Base-by-base conservation (phyloP, 352 stramenopile genomes). In the Phytophthora vignae region DNA sequence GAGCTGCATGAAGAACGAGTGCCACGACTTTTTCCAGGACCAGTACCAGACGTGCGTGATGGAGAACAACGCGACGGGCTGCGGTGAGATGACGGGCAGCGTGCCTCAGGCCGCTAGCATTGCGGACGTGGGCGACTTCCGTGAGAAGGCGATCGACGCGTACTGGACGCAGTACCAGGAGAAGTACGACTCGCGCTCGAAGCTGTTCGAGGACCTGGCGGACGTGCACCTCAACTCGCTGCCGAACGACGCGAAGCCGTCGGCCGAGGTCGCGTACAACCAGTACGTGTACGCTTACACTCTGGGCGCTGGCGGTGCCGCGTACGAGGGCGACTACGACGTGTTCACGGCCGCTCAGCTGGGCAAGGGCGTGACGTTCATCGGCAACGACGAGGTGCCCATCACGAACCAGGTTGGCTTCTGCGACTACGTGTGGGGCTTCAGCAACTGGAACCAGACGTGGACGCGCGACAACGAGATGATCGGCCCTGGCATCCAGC, bases 401-500 rank as follows among this genome's bases (percentile, higher is more conserved):
- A 46, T 92, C 52, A 92, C 85, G 44, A 92, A 92, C 76, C 42
- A 87, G 55, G 82, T 90, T 25, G 61, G 64, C 57, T 92, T 91
- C 67, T 92, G 85, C 55, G 68, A 88, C 55, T 92, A 88, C 67
- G 59, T 92, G 56, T 92, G 85, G 85, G 67, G 60, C 42, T 92
- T 79, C 69, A 83, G 70, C 75, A 90, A 92, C 79, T 92, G 83
- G 72, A 91, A 92, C 77, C 67, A 69, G 38, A 91, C 85, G 64
- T 91, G 83, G 85, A 90, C 83, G 19, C 70, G 74, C 36, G 69
- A 88, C 76, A 84, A 86, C 73, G 74, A 90, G 57, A 77, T 79
- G 68, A 85, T 92, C 46, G 85, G 85, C 33, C 85, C 85, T 60
- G 85, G 85, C 38, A 71, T 79, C 46, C 79, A 92, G 77, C 83